phyloP scores from a whole-genome alignment of 1,284 basidiomycete genomes.

The Ustilago esculenta region DNA sequence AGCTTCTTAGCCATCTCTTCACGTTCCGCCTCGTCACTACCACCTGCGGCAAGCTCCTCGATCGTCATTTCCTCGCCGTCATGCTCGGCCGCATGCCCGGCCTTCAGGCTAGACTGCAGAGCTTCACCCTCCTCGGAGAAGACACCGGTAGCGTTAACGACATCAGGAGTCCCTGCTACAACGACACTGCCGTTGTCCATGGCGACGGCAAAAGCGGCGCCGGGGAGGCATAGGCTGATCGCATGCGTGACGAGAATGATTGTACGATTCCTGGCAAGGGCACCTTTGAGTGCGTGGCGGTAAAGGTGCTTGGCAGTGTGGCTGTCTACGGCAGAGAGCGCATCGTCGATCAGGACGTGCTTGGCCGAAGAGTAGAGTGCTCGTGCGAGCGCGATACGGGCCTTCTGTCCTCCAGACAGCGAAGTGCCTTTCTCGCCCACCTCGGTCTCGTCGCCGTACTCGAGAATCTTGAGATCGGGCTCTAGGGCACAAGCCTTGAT shows the following conservation, averaged over 20 bases:
- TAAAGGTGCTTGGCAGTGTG: slow-evolving; percentile 81
- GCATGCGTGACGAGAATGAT: slow-evolving; percentile 88
- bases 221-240: slow-evolving; percentile 78
- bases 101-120: slow-evolving; percentile 37
- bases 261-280: slow-evolving; percentile 75
- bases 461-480: slow-evolving; percentile 85
- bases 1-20: slow-evolving; percentile 53
- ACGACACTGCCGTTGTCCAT: slow-evolving; percentile 80
- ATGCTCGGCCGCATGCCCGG: slow-evolving; percentile 14
- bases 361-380: slow-evolving; percentile 92
- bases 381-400: slow-evolving; percentile 77
- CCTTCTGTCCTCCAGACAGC: slow-evolving; percentile 90
- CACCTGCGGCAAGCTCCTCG: slow-evolving; percentile 57
- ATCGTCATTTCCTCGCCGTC: slow-evolving; percentile 49
- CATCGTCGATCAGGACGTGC: slow-evolving; percentile 86
- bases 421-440: slow-evolving; percentile 81
- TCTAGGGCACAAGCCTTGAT: slow-evolving; percentile 83
- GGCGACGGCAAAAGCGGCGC: slow-evolving; percentile 75
- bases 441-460: slow-evolving; percentile 92
- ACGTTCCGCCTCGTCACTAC: slow-evolving; percentile 49
- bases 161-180: slow-evolving; percentile 74
- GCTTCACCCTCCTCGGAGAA: slow-evolving; percentile 50
- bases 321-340: slow-evolving; percentile 87
- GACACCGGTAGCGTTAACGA: slow-evolving; percentile 47
- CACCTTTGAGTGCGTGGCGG: slow-evolving; percentile 75